Percentiles rank a stretch among this genome's conserved stretches.
Evolutionary conservation across 768 basidiomycete genomes (phyloP).

Genomic region (Kwoniella shandongensis): DNA sequence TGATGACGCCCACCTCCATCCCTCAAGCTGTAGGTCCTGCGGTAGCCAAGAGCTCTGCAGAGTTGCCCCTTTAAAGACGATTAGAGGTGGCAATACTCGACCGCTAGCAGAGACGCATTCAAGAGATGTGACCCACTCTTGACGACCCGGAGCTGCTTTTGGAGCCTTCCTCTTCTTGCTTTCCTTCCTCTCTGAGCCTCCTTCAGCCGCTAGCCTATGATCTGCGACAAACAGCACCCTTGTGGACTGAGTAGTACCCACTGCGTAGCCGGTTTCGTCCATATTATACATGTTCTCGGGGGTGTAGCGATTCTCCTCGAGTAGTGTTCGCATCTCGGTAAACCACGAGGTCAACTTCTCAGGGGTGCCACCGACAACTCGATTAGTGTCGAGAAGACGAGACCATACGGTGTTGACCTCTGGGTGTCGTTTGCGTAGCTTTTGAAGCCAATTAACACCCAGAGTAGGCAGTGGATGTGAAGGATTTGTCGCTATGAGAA

Average conservation of each 20-base stretch:
- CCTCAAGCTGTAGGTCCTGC: not conserved
- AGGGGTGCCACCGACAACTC: not conserved
- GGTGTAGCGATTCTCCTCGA: not conserved
- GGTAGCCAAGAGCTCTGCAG: not conserved
- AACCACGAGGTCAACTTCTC: not conserved
- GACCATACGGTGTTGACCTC: not conserved
- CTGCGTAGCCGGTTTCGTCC: slow-evolving; percentile 1
- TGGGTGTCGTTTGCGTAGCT: not conserved
- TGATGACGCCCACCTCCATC: not conserved
- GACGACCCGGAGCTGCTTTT: not conserved
- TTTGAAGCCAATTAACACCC: not conserved
- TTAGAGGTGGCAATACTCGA: not conserved
- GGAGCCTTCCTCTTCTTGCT: not conserved
- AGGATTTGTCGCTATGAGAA: too few species aligned
- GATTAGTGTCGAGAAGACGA: not conserved
- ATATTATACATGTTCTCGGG: slow-evolving; percentile 2
- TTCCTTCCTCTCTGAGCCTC: not conserved
- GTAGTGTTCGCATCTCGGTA: not conserved
- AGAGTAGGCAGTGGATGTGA: not conserved
- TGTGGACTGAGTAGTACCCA: not conserved
- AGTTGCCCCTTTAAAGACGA: not conserved
- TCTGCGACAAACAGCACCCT: not conserved
- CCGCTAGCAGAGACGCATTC: slow-evolving; percentile 1
- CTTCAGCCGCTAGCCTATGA: not conserved
- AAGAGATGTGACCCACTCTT: slow-evolving; percentile 1